Percentiles rank a stretch among this genome's conserved stretches.
phyloP scores from a whole-genome alignment of 2,329 filamentous ascomycete species.

The Geosmithia morbida region DNA sequence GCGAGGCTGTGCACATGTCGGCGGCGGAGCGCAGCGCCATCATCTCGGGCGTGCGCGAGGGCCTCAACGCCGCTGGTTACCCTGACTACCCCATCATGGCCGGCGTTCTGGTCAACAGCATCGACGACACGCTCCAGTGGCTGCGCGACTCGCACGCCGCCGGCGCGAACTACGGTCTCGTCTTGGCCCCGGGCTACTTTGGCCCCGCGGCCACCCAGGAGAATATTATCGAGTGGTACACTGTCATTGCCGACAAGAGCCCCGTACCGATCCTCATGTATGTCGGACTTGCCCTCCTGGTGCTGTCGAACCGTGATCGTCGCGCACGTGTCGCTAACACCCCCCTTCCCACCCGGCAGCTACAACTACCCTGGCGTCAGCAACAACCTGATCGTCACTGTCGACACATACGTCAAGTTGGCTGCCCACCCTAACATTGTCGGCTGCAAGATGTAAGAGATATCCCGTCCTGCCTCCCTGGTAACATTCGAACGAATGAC shows the following conservation, averaged over 20 bases:
- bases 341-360: conserved; percentile 10
- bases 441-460: conserved; percentile 42
- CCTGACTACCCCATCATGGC: conserved; percentile 37
- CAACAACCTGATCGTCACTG: conserved; percentile 44
- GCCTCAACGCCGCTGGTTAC: conserved; percentile 38
- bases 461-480: neutral
- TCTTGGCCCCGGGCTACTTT: conserved; percentile 52
- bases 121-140: conserved; percentile 4
- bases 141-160: conserved; percentile 3
- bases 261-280: conserved; percentile 46
- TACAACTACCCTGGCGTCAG: conserved; percentile 50
- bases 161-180: conserved; percentile 19
- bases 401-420: conserved; percentile 41
- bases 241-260: conserved; percentile 42
- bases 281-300: conserved; percentile 9
- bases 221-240: conserved; percentile 46
- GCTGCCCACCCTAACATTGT: conserved; percentile 51
- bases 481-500: no score
- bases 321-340: neutral
- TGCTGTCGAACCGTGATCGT: neutral
- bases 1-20: conserved; percentile 48
- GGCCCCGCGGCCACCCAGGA: conserved; percentile 41
- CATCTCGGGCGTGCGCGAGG: conserved; percentile 36
- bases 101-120: conserved; percentile 39
- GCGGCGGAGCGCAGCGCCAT: conserved; percentile 39